Base-by-base conservation (phyloP, 306 rosid genomes). In the Crotalaria pallida region DNA sequence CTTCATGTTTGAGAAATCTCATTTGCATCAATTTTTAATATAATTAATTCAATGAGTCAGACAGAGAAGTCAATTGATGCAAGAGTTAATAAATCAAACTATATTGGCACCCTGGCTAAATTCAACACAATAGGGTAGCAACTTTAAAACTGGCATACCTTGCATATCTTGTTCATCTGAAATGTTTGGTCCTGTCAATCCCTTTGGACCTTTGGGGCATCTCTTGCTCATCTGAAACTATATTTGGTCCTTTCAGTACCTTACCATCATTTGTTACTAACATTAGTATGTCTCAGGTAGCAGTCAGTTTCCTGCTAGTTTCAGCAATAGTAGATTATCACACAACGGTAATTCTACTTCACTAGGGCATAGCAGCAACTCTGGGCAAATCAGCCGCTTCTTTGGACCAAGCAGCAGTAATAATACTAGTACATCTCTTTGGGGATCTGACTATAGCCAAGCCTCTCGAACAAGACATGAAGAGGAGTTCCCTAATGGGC, bases 401-500 rank as follows among this genome's bases (percentile, higher is more conserved):
- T 78, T 82, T 16, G 83, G 79, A 43, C 66, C 79, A 58, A 79
- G 67, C 60, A 79, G 79, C 68, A 82, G 86, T 19, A 82, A 78
- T 7, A 81, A 81, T 31, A 78, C 81, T 1, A 83, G 84, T 50
- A 68, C 86, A 36, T 84, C 87, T 57, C 72, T 84, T 22, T 81
- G 83, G 69, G 78, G 80, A 51, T 88, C 97, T 18, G 76, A 86
- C 73, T 80, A 65, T 45, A 87, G 96, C 74, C 80, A 62, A 15
- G 77, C 73, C 75, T 79, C 87, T 7, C 81, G 69, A 19, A 81
- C 43, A 29, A 87, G 98, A 62, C 84, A 87, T 1, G 85, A 88
- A 15, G 89, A 88, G 40, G 80, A 16, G 69, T 81, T 71, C 56
- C 89, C 92, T 31, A 33, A 84, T 65, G 99, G 99, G 31, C 86